Evolutionary conservation across 768 basidiomycete species (phyloP).

Genomic region (Boletellus emodensis): DNA sequence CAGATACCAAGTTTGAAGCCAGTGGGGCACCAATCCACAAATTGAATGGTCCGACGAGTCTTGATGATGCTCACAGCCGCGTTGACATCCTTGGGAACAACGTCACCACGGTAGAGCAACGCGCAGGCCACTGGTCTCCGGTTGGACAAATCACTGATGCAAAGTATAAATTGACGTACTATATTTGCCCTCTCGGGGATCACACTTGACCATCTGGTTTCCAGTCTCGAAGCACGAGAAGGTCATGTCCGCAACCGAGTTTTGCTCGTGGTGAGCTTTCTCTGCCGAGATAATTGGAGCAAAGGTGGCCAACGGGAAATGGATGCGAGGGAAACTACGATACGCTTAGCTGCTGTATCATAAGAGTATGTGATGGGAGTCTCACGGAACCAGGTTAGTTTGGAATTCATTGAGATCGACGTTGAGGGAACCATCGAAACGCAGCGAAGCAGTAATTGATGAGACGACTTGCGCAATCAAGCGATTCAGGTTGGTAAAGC

Average conservation of each 20-base stretch:
- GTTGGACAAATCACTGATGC: background rate
- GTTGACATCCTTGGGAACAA: slow-evolving; percentile 76
- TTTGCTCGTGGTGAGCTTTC: slow-evolving; percentile 95
- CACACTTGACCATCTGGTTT: slow-evolving; percentile 80
- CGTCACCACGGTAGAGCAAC: slow-evolving; percentile 70
- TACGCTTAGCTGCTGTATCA: background rate
- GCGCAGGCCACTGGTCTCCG: slow-evolving; percentile 56
- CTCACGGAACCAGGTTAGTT: slow-evolving; percentile 96
- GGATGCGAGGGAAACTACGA: slow-evolving; percentile 90
- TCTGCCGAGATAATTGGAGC: slow-evolving; percentile 92
- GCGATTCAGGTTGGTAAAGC: slow-evolving; percentile 93
- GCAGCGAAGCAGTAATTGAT: slow-evolving; percentile 88
- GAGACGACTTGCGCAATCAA: slow-evolving; percentile 99
- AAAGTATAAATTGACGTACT: slow-evolving; percentile 34
- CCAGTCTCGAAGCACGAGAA: slow-evolving; percentile 80
- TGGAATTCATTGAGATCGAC: slow-evolving; percentile 95
- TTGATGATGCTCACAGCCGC: slow-evolving; percentile 71
- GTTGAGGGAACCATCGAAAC: slow-evolving; percentile 62
- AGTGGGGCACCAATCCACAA: slow-evolving; percentile 77
- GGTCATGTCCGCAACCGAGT: slow-evolving; percentile 98
- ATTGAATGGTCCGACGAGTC: slow-evolving; percentile 76
- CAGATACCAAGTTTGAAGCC: slow-evolving; percentile 79
- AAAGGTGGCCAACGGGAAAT: slow-evolving; percentile 96
- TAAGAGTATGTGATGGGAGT: slow-evolving; percentile 11
- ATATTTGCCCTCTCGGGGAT: slow-evolving; percentile 77